Evolutionary conservation across 176 grass and related monocot genomes (phyloP).

Genomic region (Musa troglodytarum): DNA sequence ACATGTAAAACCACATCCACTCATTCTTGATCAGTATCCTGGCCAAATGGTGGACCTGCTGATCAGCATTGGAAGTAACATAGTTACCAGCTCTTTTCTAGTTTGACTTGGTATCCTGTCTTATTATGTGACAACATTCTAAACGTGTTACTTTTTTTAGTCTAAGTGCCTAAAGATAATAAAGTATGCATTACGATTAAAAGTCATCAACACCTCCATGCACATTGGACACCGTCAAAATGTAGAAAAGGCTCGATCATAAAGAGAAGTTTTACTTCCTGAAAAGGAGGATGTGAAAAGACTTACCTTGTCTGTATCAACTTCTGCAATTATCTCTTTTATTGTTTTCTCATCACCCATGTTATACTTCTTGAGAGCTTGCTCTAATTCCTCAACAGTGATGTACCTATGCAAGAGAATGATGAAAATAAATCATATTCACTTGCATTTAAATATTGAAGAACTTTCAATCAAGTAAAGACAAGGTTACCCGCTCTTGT

Average conservation of each 20-base stretch:
- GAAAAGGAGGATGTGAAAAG: slow-evolving; percentile 10
- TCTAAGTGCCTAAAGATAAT: too few relatives aligned
- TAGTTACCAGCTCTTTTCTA: too few relatives aligned
- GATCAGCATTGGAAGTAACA: too few relatives aligned
- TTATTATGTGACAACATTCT: too few relatives aligned
- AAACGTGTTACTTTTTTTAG: too few relatives aligned
- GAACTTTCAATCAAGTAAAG: background rate
- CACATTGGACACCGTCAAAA: too few relatives aligned
- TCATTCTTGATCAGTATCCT: too few relatives aligned
- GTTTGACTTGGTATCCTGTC: too few relatives aligned
- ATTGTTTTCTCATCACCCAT: slow-evolving; percentile 98
- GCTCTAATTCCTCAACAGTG: slow-evolving; percentile 88
- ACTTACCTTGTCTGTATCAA: slow-evolving; percentile 81
- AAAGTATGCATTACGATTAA: too few relatives aligned
- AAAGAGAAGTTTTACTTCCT: slow-evolving; percentile 1
- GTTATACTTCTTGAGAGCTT: slow-evolving; percentile 94
- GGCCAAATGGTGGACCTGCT: too few relatives aligned
- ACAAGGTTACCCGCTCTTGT: slow-evolving; percentile 78
- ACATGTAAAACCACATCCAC: too few relatives aligned
- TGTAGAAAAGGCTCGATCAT: background rate
- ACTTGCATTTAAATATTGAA: background rate
- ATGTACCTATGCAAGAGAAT: slow-evolving; percentile 53
- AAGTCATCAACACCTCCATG: too few relatives aligned
- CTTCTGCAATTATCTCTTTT: slow-evolving; percentile 98
- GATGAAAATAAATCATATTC: slow-evolving; percentile 25